Conservation (phyloP, 2,329 filamentous ascomycete species). For the Cladosporium sp. region DNA sequence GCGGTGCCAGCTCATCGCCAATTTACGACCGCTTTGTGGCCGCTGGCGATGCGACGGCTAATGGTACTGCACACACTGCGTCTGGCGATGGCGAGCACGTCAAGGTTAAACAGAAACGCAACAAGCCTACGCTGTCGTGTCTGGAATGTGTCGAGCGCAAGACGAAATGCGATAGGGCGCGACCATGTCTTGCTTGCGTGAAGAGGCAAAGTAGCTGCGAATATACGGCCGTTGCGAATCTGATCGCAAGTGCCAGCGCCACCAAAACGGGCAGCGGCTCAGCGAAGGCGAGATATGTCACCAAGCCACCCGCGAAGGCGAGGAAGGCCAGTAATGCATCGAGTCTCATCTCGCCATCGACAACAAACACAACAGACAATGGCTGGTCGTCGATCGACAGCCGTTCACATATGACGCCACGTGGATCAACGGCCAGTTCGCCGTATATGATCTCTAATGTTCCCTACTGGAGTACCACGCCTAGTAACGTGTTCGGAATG, state of each 20-base stretch:
- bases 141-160: conserved; percentile 79
- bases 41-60: neutral
- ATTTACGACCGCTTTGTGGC: neutral
- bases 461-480: conserved; percentile 68
- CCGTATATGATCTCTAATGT: conserved; percentile 68
- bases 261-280: conserved; percentile 27
- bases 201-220: conserved; percentile 74
- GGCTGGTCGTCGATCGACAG: conserved; percentile 32
- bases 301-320: conserved; percentile 37
- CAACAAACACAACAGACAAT: conserved; percentile 31
- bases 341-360: conserved; percentile 27
- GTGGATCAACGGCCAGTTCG: conserved; percentile 25
- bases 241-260: conserved; percentile 59
- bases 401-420: conserved; percentile 22
- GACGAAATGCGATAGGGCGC: conserved; percentile 77
- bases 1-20: neutral
- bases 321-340: conserved; percentile 34
- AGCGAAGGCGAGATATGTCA: conserved; percentile 34
- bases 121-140: conserved; percentile 79
- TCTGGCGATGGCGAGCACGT: conserved; percentile 1
- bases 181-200: conserved; percentile 64
- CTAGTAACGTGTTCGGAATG: conserved; percentile 78
- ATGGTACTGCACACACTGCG: neutral
- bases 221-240: conserved; percentile 74
- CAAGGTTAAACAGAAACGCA: conserved; percentile 69